Conservation (phyloP, 169 alveolate genomes). For the Eimeria nieschulzi region DNA sequence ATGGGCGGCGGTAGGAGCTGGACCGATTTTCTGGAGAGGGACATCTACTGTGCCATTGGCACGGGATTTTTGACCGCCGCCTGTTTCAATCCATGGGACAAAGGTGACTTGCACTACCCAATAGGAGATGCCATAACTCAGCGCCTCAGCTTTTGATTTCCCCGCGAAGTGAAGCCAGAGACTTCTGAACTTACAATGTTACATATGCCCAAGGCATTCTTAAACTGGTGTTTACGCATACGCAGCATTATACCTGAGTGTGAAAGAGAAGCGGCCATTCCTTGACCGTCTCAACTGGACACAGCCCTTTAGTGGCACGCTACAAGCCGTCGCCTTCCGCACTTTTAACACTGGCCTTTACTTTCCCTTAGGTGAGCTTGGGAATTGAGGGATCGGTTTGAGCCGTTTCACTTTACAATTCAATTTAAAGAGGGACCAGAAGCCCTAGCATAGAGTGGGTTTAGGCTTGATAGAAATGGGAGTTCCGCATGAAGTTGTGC, state of each 20-base stretch:
- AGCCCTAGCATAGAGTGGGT: too few relatives aligned
- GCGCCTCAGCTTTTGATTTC: too few relatives aligned
- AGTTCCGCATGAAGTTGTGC: too few relatives aligned
- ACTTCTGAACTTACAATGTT: too few relatives aligned
- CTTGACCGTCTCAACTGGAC: slow-evolving; percentile 52
- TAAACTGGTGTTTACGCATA: not conserved
- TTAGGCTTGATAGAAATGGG: too few relatives aligned
- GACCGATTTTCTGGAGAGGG: not conserved
- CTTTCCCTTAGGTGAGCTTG: slow-evolving; percentile 71
- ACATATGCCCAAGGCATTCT: too few relatives aligned
- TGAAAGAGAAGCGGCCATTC: slow-evolving; percentile 16
- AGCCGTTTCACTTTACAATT: too few relatives aligned
- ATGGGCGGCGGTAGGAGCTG: not conserved
- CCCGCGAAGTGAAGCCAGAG: too few relatives aligned
- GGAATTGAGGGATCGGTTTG: not conserved
- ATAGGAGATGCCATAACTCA: too few relatives aligned
- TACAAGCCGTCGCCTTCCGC: slow-evolving; percentile 38
- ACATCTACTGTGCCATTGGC: not conserved
- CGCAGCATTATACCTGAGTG: slow-evolving; percentile 70
- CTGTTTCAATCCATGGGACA: not conserved
- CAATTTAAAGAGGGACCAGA: too few relatives aligned
- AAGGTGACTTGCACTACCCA: not conserved
- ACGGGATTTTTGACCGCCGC: not conserved
- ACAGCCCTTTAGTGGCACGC: slow-evolving; percentile 34
- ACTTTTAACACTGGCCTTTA: slow-evolving; percentile 60